Conservation (phyloP, 306 rosid species). For the Inga laurina region DNA sequence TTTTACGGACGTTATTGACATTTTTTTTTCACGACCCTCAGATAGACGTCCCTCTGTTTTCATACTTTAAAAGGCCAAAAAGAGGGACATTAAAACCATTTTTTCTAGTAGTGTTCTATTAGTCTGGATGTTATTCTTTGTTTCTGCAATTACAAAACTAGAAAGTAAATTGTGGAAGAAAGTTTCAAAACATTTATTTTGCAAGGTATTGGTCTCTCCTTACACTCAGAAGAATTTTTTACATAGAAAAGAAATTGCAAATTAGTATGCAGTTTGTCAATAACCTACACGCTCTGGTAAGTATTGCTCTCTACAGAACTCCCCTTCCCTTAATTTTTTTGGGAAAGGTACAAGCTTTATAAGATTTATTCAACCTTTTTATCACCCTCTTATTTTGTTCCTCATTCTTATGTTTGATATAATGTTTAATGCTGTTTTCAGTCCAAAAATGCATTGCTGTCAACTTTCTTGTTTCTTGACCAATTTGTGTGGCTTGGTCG, state of each 20-base stretch:
- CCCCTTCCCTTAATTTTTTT: slow-evolving; percentile 78
- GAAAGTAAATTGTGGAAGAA: slow-evolving; percentile 8
- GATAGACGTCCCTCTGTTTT: no score
- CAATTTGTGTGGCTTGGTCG: slow-evolving; percentile 96
- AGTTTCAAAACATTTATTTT: not conserved
- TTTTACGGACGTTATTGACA: no score
- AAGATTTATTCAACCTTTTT: not conserved
- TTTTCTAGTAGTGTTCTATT: no score
- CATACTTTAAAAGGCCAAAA: no score
- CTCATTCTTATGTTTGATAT: slow-evolving; percentile 12
- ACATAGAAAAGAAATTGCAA: not conserved
- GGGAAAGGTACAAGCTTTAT: slow-evolving; percentile 68
- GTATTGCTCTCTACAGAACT: slow-evolving; percentile 78
- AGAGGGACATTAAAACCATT: no score
- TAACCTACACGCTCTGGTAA: slow-evolving; percentile 79
- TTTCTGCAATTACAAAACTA: not conserved
- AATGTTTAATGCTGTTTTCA: slow-evolving; percentile 36
- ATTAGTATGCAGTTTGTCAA: slow-evolving; percentile 77
- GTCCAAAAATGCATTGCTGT: slow-evolving; percentile 85
- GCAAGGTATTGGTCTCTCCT: not conserved
- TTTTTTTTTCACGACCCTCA: no score
- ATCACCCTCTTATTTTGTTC: not conserved
- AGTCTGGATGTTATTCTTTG: no score
- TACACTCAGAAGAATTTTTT: slow-evolving; percentile 3
- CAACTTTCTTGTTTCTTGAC: slow-evolving; percentile 94